Evolutionary conservation across 1,139 yeast species (phyloP).

Genomic region (Suhomyces ambrosiae): DNA sequence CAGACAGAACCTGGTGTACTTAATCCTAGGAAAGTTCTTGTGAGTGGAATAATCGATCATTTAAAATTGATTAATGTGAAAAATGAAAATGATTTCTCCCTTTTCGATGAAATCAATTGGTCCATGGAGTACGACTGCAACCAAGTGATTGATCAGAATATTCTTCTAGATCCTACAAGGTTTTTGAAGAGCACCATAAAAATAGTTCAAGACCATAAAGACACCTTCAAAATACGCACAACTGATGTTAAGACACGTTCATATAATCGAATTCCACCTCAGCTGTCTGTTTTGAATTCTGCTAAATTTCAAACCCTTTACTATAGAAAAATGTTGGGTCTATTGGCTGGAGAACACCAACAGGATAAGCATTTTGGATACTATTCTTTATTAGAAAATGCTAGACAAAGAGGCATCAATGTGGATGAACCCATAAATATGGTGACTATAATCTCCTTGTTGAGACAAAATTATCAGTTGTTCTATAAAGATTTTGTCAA

Average conservation of each 20-base stretch:
- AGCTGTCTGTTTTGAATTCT: conserved; percentile 46
- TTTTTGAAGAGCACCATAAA: conserved; percentile 22
- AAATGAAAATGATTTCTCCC: conserved; percentile 20
- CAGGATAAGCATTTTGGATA: conserved; percentile 14
- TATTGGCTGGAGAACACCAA: conserved; percentile 15
- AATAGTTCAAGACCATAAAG: conserved; percentile 21
- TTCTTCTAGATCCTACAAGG: conserved; percentile 24
- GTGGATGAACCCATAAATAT: conserved; percentile 52
- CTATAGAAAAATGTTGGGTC: conserved; percentile 36
- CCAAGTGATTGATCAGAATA: conserved; percentile 15
- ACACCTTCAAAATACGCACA: conserved; percentile 11
- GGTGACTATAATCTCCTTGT: conserved; percentile 35
- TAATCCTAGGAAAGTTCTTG: conserved; percentile 32
- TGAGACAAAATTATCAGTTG: conserved; percentile 37
- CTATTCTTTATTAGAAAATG: conserved; percentile 42
- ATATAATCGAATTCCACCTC: conserved; percentile 43
- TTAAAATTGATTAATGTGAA: conserved; percentile 27
- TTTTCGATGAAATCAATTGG: conserved; percentile 30
- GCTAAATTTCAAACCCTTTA: conserved; percentile 61
- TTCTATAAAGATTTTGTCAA: conserved; percentile 45
- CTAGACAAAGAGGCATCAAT: conserved; percentile 45
- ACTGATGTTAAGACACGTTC: conserved; percentile 65
- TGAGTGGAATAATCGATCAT: conserved; percentile 68
- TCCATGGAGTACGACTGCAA: conserved; percentile 13
- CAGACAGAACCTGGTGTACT: not conserved